A percentile compares a stretch with the other conserved stretches of the same genome.
Conservation (phyloP, 345 rosid species). For the Hibiscus syriacus region DNA sequence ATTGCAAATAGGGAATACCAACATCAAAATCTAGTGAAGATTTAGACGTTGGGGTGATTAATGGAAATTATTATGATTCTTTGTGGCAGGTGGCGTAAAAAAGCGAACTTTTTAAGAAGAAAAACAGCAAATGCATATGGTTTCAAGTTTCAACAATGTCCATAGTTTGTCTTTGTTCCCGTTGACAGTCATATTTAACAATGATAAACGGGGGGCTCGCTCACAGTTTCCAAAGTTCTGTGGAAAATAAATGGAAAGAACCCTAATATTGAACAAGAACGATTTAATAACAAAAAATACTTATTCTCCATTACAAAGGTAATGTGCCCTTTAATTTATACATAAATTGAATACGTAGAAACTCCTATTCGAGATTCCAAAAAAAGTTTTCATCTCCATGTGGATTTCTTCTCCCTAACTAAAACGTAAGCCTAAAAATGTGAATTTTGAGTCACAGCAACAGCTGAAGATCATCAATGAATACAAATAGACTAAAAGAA, state of each 20-base stretch:
- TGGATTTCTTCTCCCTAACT: slow-evolving; percentile 20
- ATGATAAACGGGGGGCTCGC: background rate
- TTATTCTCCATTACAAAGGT: no score
- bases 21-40: slow-evolving; percentile 13
- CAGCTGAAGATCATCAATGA: slow-evolving; percentile 12
- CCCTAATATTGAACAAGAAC: background rate
- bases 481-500: slow-evolving; percentile 15
- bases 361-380: slow-evolving; percentile 27
- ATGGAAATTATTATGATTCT: slow-evolving; percentile 1
- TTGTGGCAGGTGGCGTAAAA: background rate
- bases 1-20: no score
- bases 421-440: background rate
- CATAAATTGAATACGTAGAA: slow-evolving; percentile 15
- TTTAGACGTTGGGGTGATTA: slow-evolving; percentile 10
- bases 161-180: slow-evolving; percentile 14
- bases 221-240: background rate
- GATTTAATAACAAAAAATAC: no score
- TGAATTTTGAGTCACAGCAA: slow-evolving; percentile 19
- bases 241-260: background rate
- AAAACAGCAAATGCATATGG: slow-evolving; percentile 9
- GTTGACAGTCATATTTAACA: background rate
- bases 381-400: slow-evolving; percentile 32
- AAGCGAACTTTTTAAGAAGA: background rate
- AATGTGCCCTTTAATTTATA: slow-evolving; percentile 8
- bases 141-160: slow-evolving; percentile 27